Evolutionary conservation across 495 filamentous ascomycete species (phyloP).

Genomic region (Sabuloglossum arenarium): DNA sequence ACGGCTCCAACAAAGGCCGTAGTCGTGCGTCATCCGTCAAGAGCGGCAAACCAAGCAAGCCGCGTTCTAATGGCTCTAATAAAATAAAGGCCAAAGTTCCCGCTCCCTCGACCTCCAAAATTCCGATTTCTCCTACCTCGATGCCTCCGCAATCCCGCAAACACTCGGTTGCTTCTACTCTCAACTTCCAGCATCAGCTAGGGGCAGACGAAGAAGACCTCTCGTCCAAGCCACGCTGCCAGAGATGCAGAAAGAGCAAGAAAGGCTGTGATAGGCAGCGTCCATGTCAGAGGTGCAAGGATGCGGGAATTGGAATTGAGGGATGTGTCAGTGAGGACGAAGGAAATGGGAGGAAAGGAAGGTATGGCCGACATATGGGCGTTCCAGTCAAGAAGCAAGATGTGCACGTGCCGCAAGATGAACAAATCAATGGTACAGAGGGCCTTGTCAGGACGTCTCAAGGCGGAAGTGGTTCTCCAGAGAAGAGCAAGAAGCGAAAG

Average conservation of each 20-base stretch:
- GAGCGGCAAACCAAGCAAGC: slow-evolving; percentile 12
- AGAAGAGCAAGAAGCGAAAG: slow-evolving; percentile 58
- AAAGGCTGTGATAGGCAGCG: slow-evolving; percentile 95
- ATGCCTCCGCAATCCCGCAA: slow-evolving; percentile 52
- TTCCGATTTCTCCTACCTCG: slow-evolving; percentile 50
- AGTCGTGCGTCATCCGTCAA: slow-evolving; percentile 5
- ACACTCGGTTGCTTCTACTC: slow-evolving; percentile 45
- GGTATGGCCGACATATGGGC: slow-evolving; percentile 90
- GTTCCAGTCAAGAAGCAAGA: slow-evolving; percentile 59
- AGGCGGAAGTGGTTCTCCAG: slow-evolving; percentile 13
- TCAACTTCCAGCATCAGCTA: slow-evolving; percentile 47
- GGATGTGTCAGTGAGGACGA: slow-evolving; percentile 94
- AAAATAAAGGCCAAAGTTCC: slow-evolving; percentile 13
- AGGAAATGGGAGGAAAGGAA: slow-evolving; percentile 86
- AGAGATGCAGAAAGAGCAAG: slow-evolving; percentile 96
- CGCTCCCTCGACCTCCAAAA: slow-evolving; percentile 18
- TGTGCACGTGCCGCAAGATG: neutral
- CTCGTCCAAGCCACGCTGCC: slow-evolving; percentile 87
- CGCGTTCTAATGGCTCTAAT: slow-evolving; percentile 11
- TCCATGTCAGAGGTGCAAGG: slow-evolving; percentile 84
- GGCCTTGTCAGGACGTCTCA: slow-evolving; percentile 10
- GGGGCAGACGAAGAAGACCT: slow-evolving; percentile 74
- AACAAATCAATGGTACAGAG: slow-evolving; percentile 15
- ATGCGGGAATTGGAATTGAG: slow-evolving; percentile 80
- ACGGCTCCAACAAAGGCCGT: slow-evolving; percentile 3